Evolutionary conservation across 306 rosid genomes (phyloP), one percentile per base, ranked within the genome.

Genomic region (Lablab purpureus): DNA sequence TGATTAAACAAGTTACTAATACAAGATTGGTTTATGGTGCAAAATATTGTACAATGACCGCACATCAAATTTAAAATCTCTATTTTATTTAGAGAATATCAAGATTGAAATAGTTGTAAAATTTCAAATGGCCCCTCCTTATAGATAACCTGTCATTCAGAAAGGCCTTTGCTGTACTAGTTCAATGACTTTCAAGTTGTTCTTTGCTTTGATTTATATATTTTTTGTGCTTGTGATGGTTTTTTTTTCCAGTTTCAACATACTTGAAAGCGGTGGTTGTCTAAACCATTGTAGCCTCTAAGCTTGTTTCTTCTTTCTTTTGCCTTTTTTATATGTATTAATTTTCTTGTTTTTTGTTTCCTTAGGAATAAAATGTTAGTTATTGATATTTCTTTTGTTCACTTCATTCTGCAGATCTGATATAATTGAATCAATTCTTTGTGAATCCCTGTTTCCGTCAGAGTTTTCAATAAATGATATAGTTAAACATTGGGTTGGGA

Each of bases 401-500:
- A 27, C 74, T 81, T 87, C 28, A 67, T 79, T 75, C 55, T 87
- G 84, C 97, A 93, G 99, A 87, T 91, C 95, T 63, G 99, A 95
- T 85, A 81, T 82, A 73, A 93, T 95, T 50, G 99, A 95, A 88
- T 87, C 70, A 81, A 79, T 90, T 88, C 87, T 95, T 12, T 88
- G 94, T 47, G 97, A 78, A 79, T 95, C 92, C 60, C 82, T 95
- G 34, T 93, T 95, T 85, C 97, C 99, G 60, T 82, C 85, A 58
- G 90, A 90, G 73, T 90, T 82, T 73, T 85, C 96, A 21, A 69
- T 89, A 72, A 88, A 90, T 84, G 85, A 91, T 80, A 89, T 80
- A 83, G 97, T 95, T 83, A 92, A 85, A 73, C 97, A 76, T 63
- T 95, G 95, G 98, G 78, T 88, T 74, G 87, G 89, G 76, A 84